phyloP scores from a whole-genome alignment of 257 asterid species.

The Penstemon eatonii region DNA sequence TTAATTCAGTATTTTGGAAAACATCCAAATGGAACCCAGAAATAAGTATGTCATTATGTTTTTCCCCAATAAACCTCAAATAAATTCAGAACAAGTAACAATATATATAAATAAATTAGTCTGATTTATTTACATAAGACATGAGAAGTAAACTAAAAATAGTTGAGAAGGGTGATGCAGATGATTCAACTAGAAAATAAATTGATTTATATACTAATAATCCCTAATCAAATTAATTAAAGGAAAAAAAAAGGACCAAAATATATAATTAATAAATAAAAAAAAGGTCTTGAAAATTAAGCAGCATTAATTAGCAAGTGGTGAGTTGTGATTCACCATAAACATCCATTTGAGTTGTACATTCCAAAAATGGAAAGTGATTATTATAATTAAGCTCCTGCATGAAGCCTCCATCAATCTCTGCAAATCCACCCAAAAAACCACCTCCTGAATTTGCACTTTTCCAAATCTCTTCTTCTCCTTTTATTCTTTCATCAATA shows the following conservation, averaged over 20 bases:
- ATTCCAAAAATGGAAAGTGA: constrained; percentile 40
- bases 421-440: constrained; percentile 61
- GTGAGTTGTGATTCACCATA: constrained; percentile 11
- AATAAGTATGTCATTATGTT: not conserved
- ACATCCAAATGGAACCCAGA: constrained; percentile 25
- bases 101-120: not conserved
- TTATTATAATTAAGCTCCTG: constrained; percentile 37
- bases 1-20: not conserved
- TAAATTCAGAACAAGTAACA: not conserved
- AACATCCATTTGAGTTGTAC: constrained; percentile 32
- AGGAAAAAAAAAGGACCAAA: not conserved
- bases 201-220: no score
- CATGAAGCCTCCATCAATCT: constrained; percentile 47
- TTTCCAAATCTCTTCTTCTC: constrained; percentile 77
- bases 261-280: no score
- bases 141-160: no score
- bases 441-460: constrained; percentile 66
- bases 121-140: not conserved
- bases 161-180: no score
- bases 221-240: not conserved
- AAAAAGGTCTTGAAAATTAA: not conserved
- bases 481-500: constrained; percentile 55
- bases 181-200: no score
- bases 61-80: not conserved
- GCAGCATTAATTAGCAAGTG: constrained; percentile 1